Percentiles rank a stretch among this genome's conserved stretches.
Evolutionary conservation across 768 basidiomycete species (phyloP).

Genomic region (Rhizopogon sp.): DNA sequence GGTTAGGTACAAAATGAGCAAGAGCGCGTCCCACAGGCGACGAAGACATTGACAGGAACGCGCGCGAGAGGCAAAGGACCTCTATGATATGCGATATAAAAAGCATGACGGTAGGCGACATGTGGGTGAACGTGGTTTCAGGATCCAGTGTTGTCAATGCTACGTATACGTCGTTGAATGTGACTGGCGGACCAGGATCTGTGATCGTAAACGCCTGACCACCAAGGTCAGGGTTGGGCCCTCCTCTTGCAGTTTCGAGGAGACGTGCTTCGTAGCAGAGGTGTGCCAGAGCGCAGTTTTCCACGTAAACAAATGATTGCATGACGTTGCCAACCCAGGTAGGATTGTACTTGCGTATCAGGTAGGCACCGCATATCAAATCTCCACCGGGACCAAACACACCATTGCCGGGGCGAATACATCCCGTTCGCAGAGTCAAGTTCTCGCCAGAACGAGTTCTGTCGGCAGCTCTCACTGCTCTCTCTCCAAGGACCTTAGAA

Average conservation of each 20-base stretch:
- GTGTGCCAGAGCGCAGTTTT: conserved; percentile 71
- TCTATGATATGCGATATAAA: conserved; percentile 58
- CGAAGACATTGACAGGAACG: conserved; percentile 29
- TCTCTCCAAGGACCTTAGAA: conserved; percentile 58
- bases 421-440: conserved; percentile 55
- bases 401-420: conserved; percentile 75
- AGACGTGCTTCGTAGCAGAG: conserved; percentile 70
- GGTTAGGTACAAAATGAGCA: conserved; percentile 34
- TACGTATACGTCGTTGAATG: conserved; percentile 59
- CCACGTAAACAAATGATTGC: conserved; percentile 68
- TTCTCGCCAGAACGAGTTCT: conserved; percentile 24
- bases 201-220: conserved; percentile 65
- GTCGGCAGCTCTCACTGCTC: conserved; percentile 38
- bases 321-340: conserved; percentile 56
- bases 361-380: conserved; percentile 58
- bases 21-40: conserved; percentile 27
- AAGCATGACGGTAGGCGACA: conserved; percentile 65
- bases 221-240: conserved; percentile 56
- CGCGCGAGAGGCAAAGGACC: conserved; percentile 43
- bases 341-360: conserved; percentile 53
- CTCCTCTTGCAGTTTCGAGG: conserved; percentile 42
- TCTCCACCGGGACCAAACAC: conserved; percentile 75
- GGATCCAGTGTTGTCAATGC: conserved; percentile 53
- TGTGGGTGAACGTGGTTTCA: conserved; percentile 45
- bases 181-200: conserved; percentile 59